phyloP scores from a whole-genome alignment of 2,329 filamentous ascomycete genomes.

The Epicoccum nigrum region DNA sequence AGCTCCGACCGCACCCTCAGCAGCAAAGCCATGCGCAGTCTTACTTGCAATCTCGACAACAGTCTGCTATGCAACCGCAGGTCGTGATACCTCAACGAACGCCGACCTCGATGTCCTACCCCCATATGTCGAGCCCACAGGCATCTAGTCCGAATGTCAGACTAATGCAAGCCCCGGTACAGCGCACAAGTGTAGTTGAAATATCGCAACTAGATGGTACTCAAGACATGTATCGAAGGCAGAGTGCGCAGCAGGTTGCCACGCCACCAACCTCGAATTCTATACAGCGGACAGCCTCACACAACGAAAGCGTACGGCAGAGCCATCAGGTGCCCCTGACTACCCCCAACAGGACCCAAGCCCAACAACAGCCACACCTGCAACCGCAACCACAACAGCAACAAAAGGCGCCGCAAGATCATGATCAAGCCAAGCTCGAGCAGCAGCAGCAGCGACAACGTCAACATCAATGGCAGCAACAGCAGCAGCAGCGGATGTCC shows the following conservation, averaged over 20 bases:
- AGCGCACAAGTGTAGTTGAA: conserved; percentile 26
- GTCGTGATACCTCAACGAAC: conserved; percentile 35
- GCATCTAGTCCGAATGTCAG: conserved; percentile 34
- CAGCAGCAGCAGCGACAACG: not conserved
- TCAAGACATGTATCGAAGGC: conserved; percentile 22
- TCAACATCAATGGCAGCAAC: conserved; percentile 17
- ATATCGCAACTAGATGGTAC: conserved; percentile 24
- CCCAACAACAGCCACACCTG: conserved; percentile 19
- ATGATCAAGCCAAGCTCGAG: not conserved
- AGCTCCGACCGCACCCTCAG: not conserved
- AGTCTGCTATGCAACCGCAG: conserved; percentile 29
- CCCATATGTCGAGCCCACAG: conserved; percentile 38
- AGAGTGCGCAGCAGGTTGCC: conserved; percentile 24
- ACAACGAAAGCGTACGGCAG: conserved; percentile 38
- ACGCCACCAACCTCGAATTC: conserved; percentile 45
- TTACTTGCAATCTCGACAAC: not conserved
- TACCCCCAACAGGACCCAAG: conserved; percentile 22
- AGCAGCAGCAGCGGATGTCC: not conserved
- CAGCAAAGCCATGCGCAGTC: not conserved
- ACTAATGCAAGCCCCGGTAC: conserved; percentile 36
- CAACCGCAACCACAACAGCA: conserved; percentile 17
- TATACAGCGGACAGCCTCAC: conserved; percentile 45
- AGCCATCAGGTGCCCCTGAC: conserved; percentile 40
- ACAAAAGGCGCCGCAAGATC: conserved; percentile 1
- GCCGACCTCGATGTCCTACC: conserved; percentile 26